These are phyloP conservation scores for Vigna trinervia DNA, from an alignment of 306 rosid genomes.

Conservation along the genomic window DNA sequence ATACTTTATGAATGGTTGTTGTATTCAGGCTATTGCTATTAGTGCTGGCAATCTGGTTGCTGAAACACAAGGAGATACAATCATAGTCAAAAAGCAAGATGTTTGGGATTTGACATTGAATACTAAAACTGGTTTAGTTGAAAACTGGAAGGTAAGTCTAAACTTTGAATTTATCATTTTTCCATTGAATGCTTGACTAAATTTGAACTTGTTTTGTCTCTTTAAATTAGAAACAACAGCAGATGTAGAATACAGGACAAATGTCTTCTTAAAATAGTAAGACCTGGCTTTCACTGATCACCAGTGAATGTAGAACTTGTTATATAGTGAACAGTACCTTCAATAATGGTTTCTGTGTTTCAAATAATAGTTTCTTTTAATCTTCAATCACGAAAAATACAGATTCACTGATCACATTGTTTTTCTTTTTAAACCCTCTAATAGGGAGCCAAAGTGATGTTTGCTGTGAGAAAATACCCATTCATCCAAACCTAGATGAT, in stretches of 20 bases:
- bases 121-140: conserved; percentile 71
- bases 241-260: background rate
- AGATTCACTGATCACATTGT: background rate
- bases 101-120: conserved; percentile 77
- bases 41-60: conserved; percentile 48
- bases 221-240: background rate
- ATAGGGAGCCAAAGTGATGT: background rate
- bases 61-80: conserved; percentile 63
- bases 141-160: conserved; percentile 86
- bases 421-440: background rate
- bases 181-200: background rate
- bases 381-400: background rate
- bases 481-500: background rate
- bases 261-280: background rate
- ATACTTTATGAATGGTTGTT: conserved; percentile 34
- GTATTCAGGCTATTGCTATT: conserved; percentile 66
- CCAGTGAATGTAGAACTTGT: too few relatives aligned
- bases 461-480: background rate
- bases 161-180: background rate
- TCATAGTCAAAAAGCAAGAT: conserved; percentile 62
- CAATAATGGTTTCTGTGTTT: background rate
- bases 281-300: too few relatives aligned
- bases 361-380: background rate
- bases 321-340: background rate
- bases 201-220: background rate